Evolutionary conservation across 768 basidiomycete genomes (phyloP).

Genomic region (Hygrophorus russula): DNA sequence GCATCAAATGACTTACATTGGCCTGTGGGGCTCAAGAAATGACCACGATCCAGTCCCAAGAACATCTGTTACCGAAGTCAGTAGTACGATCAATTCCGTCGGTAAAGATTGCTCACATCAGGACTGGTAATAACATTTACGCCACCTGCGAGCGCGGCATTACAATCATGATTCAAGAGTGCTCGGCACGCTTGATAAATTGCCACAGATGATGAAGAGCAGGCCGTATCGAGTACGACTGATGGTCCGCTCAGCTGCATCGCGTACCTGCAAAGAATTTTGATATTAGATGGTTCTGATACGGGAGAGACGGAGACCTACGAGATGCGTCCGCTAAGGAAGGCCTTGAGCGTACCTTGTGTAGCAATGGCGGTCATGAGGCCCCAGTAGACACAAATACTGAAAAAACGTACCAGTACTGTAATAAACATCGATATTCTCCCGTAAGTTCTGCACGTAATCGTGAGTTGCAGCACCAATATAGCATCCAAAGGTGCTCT

Average conservation of each 20-base stretch:
- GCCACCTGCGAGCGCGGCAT: constrained; percentile 62
- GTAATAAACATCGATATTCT: constrained; percentile 61
- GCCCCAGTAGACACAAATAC: background rate
- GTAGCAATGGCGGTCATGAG: background rate
- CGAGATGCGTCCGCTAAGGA: constrained; percentile 62
- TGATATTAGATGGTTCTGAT: background rate
- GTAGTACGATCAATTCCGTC: background rate
- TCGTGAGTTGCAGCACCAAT: constrained; percentile 64
- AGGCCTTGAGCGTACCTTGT: constrained; percentile 63
- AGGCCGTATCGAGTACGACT: constrained; percentile 62
- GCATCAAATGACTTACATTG: constrained; percentile 65
- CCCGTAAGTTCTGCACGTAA: constrained; percentile 52
- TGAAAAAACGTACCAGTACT: constrained; percentile 38
- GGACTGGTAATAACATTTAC: constrained; percentile 62
- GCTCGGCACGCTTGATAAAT: constrained; percentile 62
- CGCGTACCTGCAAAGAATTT: constrained; percentile 25
- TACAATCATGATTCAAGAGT: constrained; percentile 51
- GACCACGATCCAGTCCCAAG: constrained; percentile 50
- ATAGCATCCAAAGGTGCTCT: constrained; percentile 51
- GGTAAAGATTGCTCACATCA: constrained; percentile 36
- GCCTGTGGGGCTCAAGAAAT: constrained; percentile 56
- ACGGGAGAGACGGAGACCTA: background rate
- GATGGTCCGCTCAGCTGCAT: constrained; percentile 64
- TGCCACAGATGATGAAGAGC: constrained; percentile 60
- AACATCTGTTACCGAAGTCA: constrained; percentile 38